phyloP scores from a whole-genome alignment of 2,329 filamentous ascomycete genomes.

The Mollisiaceae sp. region DNA sequence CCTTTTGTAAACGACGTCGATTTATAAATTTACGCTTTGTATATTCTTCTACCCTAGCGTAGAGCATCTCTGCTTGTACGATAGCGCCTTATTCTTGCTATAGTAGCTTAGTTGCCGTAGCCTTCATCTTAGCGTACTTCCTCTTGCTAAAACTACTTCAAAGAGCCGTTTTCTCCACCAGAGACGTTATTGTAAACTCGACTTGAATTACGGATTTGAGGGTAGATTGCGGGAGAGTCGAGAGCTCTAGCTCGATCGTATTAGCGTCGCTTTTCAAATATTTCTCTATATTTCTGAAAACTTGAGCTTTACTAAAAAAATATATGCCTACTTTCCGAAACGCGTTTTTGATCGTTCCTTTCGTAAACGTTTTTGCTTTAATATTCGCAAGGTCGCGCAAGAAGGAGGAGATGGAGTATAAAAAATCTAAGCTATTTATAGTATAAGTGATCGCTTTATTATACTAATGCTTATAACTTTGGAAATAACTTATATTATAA shows the following conservation, averaged over 20 bases:
- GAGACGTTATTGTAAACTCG: background rate
- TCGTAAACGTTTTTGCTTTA: background rate
- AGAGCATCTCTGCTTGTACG: background rate
- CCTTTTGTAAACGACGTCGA: background rate
- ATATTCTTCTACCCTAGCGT: background rate
- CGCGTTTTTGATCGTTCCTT: background rate
- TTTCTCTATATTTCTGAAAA: slow-evolving; percentile 5
- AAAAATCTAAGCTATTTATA: background rate
- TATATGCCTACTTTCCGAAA: background rate
- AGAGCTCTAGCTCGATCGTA: background rate
- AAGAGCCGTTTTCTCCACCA: background rate
- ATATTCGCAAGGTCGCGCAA: background rate
- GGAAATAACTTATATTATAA: background rate
- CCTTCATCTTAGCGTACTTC: background rate
- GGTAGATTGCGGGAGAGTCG: background rate
- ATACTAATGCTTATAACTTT: background rate
- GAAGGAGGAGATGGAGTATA: background rate
- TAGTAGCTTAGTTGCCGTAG: background rate
- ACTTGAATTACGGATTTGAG: background rate
- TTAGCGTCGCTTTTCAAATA: background rate
- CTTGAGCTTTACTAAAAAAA: background rate
- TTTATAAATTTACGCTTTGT: background rate
- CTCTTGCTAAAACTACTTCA: background rate
- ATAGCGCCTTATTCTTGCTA: background rate
- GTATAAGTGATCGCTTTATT: background rate